Conservation (phyloP, 257 asterid genomes). For the Gynochthodes officinalis region DNA sequence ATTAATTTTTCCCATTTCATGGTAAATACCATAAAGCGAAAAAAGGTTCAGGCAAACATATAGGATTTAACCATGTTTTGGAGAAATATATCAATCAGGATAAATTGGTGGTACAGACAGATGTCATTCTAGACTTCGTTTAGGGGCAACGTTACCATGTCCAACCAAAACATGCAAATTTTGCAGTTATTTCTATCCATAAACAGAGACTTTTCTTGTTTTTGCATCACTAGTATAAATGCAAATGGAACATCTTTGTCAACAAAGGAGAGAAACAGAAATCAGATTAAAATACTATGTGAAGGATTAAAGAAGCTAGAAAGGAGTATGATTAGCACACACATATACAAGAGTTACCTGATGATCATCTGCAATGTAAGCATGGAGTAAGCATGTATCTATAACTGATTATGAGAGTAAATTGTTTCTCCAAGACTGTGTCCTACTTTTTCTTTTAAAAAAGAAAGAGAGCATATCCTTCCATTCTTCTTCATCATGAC, state of each 20-base stretch:
- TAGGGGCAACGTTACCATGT: not conserved
- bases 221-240: not conserved
- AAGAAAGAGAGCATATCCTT: not conserved
- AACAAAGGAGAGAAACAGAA: not conserved
- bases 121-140: not conserved
- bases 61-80: not conserved
- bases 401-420: not conserved
- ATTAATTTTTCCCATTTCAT: slow-evolving; percentile 4
- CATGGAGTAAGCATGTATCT: not conserved
- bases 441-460: too few relatives aligned
- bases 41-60: not conserved
- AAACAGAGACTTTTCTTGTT: not conserved
- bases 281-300: not conserved
- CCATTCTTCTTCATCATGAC: not conserved
- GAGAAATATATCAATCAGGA: not conserved
- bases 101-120: not conserved
- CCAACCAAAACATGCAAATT: not conserved
- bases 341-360: not conserved
- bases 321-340: not conserved
- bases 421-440: not conserved
- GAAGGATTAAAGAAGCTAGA: not conserved
- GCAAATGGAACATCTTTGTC: too few relatives aligned
- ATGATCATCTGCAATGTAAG: not conserved
- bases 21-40: not conserved
- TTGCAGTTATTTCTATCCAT: not conserved